These are phyloP conservation scores for Bipolaris zeicola DNA, from an alignment of 2,329 filamentous ascomycete species.

Conservation along the genomic window DNA sequence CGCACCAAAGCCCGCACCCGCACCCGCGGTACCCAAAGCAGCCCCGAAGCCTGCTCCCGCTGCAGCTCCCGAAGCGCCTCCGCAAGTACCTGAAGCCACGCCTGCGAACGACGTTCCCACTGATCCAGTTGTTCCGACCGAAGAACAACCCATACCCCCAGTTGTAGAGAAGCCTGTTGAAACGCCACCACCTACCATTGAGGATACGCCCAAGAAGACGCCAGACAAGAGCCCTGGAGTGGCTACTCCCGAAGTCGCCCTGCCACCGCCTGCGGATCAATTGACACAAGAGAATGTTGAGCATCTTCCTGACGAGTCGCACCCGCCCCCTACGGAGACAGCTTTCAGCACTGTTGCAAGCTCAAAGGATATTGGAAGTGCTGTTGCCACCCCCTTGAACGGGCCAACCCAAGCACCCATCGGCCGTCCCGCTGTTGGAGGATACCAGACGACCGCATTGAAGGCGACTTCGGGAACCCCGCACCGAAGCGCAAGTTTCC, in stretches of 20 bases:
- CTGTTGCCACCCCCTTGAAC: conserved; percentile 65
- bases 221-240: conserved; percentile 53
- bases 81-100: conserved; percentile 40
- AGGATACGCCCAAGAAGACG: conserved; percentile 35
- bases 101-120: conserved; percentile 48
- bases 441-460: conserved; percentile 78
- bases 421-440: conserved; percentile 68
- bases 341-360: conserved; percentile 88
- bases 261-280: conserved; percentile 77
- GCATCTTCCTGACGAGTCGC: conserved; percentile 81
- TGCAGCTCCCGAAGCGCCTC: conserved; percentile 46
- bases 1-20: conserved; percentile 57
- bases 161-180: conserved; percentile 46
- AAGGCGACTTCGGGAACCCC: conserved; percentile 70
- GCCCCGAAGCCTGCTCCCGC: conserved; percentile 41
- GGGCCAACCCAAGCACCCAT: conserved; percentile 59
- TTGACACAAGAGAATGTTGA: conserved; percentile 93
- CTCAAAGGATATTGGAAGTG: conserved; percentile 72
- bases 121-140: conserved; percentile 46
- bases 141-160: conserved; percentile 49
- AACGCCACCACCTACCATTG: conserved; percentile 35
- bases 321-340: conserved; percentile 77
- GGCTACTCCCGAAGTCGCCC: conserved; percentile 55
- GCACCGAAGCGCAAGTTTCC: conserved; percentile 76
- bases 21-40: conserved; percentile 47